These are phyloP conservation scores for Pichia sp. DNA, from an alignment of 1,139 yeast species.

Conservation along the genomic window DNA sequence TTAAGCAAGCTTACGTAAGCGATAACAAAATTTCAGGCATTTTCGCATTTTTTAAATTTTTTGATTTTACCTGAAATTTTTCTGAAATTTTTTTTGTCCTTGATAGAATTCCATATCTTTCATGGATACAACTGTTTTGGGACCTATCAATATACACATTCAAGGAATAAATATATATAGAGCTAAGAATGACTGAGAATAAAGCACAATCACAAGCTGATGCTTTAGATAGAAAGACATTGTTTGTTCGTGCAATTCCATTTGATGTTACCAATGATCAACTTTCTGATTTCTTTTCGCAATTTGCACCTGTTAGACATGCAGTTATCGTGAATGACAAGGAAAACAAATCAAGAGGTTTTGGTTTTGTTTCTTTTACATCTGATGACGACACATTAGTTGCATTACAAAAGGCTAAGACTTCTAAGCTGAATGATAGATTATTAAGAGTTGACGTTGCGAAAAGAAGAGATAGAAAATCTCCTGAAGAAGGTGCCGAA, in stretches of 20 bases:
- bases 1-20: constrained; percentile 11
- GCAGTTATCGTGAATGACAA: constrained; percentile 87
- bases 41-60: constrained; percentile 1
- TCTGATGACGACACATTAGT: constrained; percentile 78
- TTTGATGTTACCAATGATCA: constrained; percentile 78
- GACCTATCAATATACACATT: too few relatives aligned
- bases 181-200: too few relatives aligned
- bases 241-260: constrained; percentile 86
- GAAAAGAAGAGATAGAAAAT: constrained; percentile 77
- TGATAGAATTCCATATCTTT: too few relatives aligned
- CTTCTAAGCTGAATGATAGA: constrained; percentile 62
- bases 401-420: constrained; percentile 68
- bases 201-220: constrained; percentile 7
- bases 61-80: not conserved
- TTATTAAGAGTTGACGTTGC: constrained; percentile 82
- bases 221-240: constrained; percentile 57
- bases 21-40: not conserved
- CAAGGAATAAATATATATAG: too few relatives aligned
- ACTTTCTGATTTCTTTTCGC: constrained; percentile 79
- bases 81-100: not conserved
- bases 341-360: constrained; percentile 79
- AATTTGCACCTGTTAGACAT: constrained; percentile 92
- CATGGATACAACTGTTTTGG: too few relatives aligned
- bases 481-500: too few relatives aligned
- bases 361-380: constrained; percentile 92